phyloP scores from a whole-genome alignment of 2,329 filamentous ascomycete genomes.

The Phaeoacremonium minimum region DNA sequence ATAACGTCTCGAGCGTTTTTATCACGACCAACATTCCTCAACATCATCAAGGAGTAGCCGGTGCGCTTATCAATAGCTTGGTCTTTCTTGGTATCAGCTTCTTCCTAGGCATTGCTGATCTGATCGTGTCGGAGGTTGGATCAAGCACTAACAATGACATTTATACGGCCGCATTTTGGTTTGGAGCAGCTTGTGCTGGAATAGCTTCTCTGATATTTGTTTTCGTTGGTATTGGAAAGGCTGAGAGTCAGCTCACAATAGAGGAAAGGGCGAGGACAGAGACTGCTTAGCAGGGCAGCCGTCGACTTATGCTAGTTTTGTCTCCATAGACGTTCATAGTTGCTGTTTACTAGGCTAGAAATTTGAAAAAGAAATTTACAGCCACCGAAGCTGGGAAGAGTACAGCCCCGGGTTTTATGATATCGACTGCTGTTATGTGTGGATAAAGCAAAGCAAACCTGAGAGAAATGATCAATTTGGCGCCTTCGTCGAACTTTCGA shows the following conservation, averaged over 20 bases:
- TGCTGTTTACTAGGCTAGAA: too few species aligned
- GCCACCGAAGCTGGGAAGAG: too few species aligned
- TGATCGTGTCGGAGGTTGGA: conserved; percentile 48
- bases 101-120: conserved; percentile 66
- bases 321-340: too few species aligned
- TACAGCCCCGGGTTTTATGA: too few species aligned
- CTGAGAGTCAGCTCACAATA: conserved; percentile 51
- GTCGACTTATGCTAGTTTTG: too few species aligned
- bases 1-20: conserved; percentile 72
- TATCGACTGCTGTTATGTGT: too few species aligned
- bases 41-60: conserved; percentile 65
- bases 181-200: conserved; percentile 51
- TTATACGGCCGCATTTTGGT: conserved; percentile 65
- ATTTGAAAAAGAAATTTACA: too few species aligned
- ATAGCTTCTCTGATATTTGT: conserved; percentile 48
- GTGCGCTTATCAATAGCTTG: conserved; percentile 66
- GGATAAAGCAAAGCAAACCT: too few species aligned
- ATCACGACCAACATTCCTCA: conserved; percentile 68
- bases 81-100: conserved; percentile 70
- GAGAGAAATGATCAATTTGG: too few species aligned
- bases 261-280: conserved; percentile 57
- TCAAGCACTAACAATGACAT: conserved; percentile 37
- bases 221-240: conserved; percentile 51
- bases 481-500: too few species aligned
- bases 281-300: too few species aligned